Conservation (phyloP, 345 rosid genomes). For the Eucalyptus rudis region DNA sequence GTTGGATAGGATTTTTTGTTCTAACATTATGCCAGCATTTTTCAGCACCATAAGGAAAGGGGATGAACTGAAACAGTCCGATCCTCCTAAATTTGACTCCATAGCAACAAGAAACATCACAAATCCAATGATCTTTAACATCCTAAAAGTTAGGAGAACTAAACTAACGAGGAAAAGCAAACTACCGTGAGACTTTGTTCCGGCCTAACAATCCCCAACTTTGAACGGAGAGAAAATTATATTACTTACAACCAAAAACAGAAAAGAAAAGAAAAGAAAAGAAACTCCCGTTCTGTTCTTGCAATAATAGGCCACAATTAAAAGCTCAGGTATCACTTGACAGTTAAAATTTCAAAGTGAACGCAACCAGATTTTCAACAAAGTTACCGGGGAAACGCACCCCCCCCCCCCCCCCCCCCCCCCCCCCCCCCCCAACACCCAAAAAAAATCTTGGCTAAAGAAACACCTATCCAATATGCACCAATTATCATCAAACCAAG, state of each 20-base stretch:
- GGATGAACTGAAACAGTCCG: neutral
- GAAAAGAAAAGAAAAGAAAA: neutral
- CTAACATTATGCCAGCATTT: neutral
- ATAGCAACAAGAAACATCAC: neutral
- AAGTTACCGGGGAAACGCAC: neutral
- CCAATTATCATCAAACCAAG: neutral
- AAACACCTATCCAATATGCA: neutral
- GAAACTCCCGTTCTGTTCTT: neutral
- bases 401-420: neutral
- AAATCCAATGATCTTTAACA: neutral
- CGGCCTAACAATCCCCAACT: neutral
- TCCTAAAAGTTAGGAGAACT: neutral
- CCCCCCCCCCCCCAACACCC: too few species aligned
- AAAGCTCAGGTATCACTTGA: neutral
- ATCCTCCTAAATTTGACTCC: neutral
- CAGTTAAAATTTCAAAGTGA: neutral
- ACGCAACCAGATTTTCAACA: neutral
- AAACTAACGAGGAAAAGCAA: neutral
- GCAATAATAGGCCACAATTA: neutral
- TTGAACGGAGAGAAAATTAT: neutral
- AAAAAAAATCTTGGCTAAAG: neutral
- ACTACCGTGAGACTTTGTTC: neutral
- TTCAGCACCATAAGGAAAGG: neutral
- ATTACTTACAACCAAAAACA: neutral
- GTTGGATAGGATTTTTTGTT: neutral